Percentiles rank a stretch among this genome's conserved stretches.
Conservation (phyloP, 2,329 filamentous ascomycete genomes). For the Colletotrichum chlorophyti region DNA sequence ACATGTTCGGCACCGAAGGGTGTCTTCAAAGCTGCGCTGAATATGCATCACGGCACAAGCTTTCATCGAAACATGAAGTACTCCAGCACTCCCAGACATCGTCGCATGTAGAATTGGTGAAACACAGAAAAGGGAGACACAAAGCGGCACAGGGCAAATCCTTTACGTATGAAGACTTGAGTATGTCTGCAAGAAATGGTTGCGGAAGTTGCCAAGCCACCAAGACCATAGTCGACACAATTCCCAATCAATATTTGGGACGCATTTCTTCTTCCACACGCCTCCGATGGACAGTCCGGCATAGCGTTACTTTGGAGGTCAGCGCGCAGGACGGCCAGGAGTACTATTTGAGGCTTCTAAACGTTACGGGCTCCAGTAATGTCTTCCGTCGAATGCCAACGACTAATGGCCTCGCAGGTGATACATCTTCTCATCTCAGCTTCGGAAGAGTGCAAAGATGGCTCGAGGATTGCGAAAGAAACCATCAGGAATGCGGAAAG, state of each 20-base stretch:
- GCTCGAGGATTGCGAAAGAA: not conserved
- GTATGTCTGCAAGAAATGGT: not conserved
- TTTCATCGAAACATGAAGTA: not conserved
- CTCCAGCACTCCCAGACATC: too few species aligned
- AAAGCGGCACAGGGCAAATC: not conserved
- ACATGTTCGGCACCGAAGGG: not conserved
- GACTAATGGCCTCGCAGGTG: not conserved
- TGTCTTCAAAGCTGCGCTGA: not conserved
- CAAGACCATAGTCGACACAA: not conserved
- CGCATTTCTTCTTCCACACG: rapidly evolving
- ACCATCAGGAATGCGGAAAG: not conserved
- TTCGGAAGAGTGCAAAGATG: not conserved
- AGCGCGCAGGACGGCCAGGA: not conserved
- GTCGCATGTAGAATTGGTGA: not conserved
- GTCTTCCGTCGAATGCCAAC: not conserved
- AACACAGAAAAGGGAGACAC: not conserved
- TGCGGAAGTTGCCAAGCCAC: not conserved
- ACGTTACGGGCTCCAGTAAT: not conserved
- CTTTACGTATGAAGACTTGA: not conserved
- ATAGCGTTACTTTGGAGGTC: not conserved
- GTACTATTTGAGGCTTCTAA: not conserved
- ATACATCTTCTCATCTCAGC: not conserved
- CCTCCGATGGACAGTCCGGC: not conserved
- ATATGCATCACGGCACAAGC: not conserved
- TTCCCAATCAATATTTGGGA: not conserved